Conservation (phyloP, 2,329 filamentous ascomycete genomes). For the Leptosphaerulina australis region DNA sequence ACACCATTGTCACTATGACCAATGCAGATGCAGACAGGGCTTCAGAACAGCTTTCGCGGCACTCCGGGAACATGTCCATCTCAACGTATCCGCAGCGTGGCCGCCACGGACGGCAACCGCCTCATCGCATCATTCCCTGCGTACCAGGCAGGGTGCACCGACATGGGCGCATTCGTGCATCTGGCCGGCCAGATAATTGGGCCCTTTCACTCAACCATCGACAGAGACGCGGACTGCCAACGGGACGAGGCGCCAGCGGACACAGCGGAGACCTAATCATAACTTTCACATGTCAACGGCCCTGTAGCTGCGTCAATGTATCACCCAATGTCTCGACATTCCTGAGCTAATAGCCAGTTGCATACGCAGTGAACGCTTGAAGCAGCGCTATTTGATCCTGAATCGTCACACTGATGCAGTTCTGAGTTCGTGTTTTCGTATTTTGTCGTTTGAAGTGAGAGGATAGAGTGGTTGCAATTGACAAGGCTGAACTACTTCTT, state of each 20-base stretch:
- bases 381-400: slow-evolving; percentile 1
- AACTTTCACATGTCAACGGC: slow-evolving; percentile 36
- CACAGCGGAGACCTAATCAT: slow-evolving; percentile 25
- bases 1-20: neutral
- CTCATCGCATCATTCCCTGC: slow-evolving; percentile 1
- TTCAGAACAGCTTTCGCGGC: neutral
- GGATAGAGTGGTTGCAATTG: neutral
- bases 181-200: slow-evolving; percentile 9
- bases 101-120: slow-evolving; percentile 1
- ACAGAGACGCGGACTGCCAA: slow-evolving; percentile 11
- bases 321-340: slow-evolving; percentile 25
- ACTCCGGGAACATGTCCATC: neutral
- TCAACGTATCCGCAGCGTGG: neutral
- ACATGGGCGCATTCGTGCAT: slow-evolving; percentile 1
- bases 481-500: slow-evolving; percentile 1
- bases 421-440: neutral
- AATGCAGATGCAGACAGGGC: neutral
- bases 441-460: neutral
- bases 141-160: slow-evolving; percentile 1
- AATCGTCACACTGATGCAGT: slow-evolving; percentile 12
- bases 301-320: slow-evolving; percentile 23
- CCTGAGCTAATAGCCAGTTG: slow-evolving; percentile 7
- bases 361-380: neutral
- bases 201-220: slow-evolving; percentile 11
- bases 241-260: slow-evolving; percentile 16